Percentiles rank a stretch among this genome's conserved stretches.
phyloP scores from a whole-genome alignment of 768 basidiomycete genomes.

The Russula compacta region DNA sequence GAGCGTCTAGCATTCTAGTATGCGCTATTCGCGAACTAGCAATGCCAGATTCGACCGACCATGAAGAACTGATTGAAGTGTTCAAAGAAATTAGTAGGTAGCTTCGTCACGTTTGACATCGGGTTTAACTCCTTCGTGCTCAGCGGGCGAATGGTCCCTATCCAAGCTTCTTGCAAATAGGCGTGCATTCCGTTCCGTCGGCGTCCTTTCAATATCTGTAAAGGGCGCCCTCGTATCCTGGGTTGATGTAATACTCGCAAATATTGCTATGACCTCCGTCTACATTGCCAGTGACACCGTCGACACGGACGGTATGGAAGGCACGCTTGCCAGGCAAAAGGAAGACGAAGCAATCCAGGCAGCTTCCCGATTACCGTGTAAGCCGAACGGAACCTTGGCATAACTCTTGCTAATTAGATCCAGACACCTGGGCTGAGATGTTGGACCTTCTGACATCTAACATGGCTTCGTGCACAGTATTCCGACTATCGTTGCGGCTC shows the following conservation, averaged over 20 bases:
- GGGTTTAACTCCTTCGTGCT: neutral
- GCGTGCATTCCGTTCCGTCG: slow-evolving; percentile 38
- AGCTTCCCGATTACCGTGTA: slow-evolving; percentile 63
- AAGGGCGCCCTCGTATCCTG: slow-evolving; percentile 34
- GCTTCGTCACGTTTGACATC: neutral
- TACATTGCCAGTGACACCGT: slow-evolving; percentile 25
- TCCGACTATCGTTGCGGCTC: slow-evolving; percentile 48
- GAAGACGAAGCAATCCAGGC: slow-evolving; percentile 47
- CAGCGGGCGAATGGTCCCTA: slow-evolving; percentile 7
- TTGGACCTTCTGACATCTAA: slow-evolving; percentile 38
- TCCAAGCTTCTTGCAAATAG: slow-evolving; percentile 43
- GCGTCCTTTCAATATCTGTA: slow-evolving; percentile 21
- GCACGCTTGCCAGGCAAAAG: slow-evolving; percentile 32
- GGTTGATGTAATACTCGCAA: slow-evolving; percentile 53
- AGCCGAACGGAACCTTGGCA: neutral
- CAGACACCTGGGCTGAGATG: slow-evolving; percentile 50
- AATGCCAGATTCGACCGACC: neutral
- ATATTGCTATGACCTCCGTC: slow-evolving; percentile 35
- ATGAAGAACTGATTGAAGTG: neutral
- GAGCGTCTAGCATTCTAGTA: neutral
- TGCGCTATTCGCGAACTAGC: neutral
- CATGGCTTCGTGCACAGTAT: slow-evolving; percentile 48
- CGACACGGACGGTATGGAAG: slow-evolving; percentile 11
- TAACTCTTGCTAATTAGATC: slow-evolving; percentile 10
- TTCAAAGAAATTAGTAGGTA: slow-evolving; percentile 9